These are phyloP conservation scores for Lachancea lanzarotensis DNA, from an alignment of 805 yeast species.

Conservation along the genomic window DNA sequence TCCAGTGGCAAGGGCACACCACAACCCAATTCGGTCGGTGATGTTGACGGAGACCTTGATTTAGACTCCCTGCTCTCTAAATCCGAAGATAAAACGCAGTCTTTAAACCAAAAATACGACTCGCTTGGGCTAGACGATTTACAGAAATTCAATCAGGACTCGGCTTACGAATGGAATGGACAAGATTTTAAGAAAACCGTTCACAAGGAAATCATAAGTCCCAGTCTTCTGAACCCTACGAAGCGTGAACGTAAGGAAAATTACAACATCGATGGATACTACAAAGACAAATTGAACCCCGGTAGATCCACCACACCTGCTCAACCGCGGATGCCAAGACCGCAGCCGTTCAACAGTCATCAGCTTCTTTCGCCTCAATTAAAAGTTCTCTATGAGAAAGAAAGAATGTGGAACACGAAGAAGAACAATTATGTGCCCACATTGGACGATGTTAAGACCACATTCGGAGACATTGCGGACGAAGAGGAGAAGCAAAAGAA, in stretches of 20 bases:
- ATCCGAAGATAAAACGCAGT: conserved; percentile 59
- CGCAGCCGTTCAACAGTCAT: conserved; percentile 76
- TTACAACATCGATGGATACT: conserved; percentile 82
- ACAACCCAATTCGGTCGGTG: conserved; percentile 24
- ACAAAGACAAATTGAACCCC: conserved; percentile 72
- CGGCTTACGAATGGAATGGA: conserved; percentile 86
- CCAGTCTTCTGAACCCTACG: conserved; percentile 77
- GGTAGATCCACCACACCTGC: conserved; percentile 45
- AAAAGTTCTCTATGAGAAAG: conserved; percentile 70
- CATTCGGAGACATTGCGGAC: conserved; percentile 33
- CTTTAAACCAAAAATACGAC: conserved; percentile 56
- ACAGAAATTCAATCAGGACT: conserved; percentile 66
- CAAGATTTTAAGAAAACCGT: conserved; percentile 62
- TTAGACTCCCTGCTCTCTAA: conserved; percentile 53
- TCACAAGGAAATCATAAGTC: conserved; percentile 42
- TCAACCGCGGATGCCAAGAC: conserved; percentile 81
- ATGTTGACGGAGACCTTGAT: conserved; percentile 40
- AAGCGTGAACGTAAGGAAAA: conserved; percentile 80
- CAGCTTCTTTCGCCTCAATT: conserved; percentile 83
- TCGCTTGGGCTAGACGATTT: conserved; percentile 69
- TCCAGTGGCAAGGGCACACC: conserved; percentile 24
- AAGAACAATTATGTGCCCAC: conserved; percentile 60
- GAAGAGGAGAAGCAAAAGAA: conserved; percentile 42
- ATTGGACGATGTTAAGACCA: conserved; percentile 45
- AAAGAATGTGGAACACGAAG: conserved; percentile 69